Evolutionary conservation across 768 basidiomycete species (phyloP), one percentile per base, ranked within the genome.

Genomic region (Dioszegia crocea): DNA sequence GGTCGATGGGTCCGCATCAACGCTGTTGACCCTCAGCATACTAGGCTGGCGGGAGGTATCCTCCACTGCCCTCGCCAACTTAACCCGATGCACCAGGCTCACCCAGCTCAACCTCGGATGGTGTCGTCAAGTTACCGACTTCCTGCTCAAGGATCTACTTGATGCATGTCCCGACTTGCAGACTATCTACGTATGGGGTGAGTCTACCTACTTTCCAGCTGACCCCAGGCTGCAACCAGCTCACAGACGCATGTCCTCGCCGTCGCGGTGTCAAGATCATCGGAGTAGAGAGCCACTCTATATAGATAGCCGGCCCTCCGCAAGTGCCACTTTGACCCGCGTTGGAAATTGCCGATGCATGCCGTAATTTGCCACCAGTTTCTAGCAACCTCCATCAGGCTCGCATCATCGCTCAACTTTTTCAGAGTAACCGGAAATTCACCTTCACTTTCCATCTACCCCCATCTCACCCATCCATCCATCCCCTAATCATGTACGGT

Each of bases 91-190:
- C 16, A 69, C 64, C 2, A 77, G 81, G 33, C 61, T 94, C 70
- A 77, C 73, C 65, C 81, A 79, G 70, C 61, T 97, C 39, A 88
- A 98, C 69, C 76, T 92, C 2, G 87, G 92, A 1, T 98, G 88
- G 83, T 91, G 91, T 66, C 79, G 93, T 47, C 82, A 83, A 21
- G 81, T 88, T 39, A 87, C 92, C 59, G 88, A 98, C 76, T 92
- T 88, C 68, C 81, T 87, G 2, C 78, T 97, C 62, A 86, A 88
- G 75, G 82, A 79, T 14, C 78, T 91, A 64, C 67, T 91, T 41
- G 79, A 82, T 12, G 76, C 70, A 0, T 81, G 82, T 53, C 40
- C 69, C 0, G 68, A 76, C 23, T 58, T 86, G 21, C 63, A 73
- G 56, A 78, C 80, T 33, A 68, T 86, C 63, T 82, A 79, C 56